Base-by-base conservation (phyloP, 139 green algal species). In the Pleodorina starrii region DNA sequence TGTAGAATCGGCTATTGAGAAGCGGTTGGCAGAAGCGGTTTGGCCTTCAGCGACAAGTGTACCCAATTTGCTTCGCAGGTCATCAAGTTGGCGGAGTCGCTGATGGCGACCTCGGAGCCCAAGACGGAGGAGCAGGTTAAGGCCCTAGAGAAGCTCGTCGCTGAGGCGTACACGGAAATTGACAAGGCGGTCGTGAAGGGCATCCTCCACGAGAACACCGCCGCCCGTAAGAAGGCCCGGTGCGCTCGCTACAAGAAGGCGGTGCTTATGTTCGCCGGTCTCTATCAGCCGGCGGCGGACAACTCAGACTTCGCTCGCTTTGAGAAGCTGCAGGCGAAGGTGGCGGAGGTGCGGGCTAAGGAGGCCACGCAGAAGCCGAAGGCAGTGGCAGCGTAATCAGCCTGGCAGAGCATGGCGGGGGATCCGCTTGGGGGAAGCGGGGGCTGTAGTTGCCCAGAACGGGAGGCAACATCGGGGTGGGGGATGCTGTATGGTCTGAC, bases 141-240 rank as follows among this genome's bases (percentile, higher is more conserved):
- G 60, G 90, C 91, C 46, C 79, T 98, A 23, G 92, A 97, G 87
- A 80, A 91, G 60, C 90, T 98, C 1, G 96, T 99, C 23, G 83
- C 88, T 57, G 93, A 98, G 86, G 97, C 97, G 2, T 99, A 95
- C 91, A 90, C 94, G 48, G 95, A 96, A 50, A 97, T 98, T 76
- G 96, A 98, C 93, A 97, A 96, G 92, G 96, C 96, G 9, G 94
- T 97, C 9, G 71, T 71, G 40, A 98, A 97, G 94, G 97, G 97
- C 44, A 92, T 97, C 27, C 75, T 99, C 38, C 96, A 99, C 89
- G 86, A 89, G 29, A 98, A 98, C 95, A 99, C 94, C 10, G 97
- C 75, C 36, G 95, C 96, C 7, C 91, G 97, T 60, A 93, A 97
- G 69, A 99, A 99, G 95, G 93, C 97, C 4, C 92, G 95, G 32